Base-by-base conservation (phyloP, 495 filamentous ascomycete genomes). In the Aspergillus coremiiformis region DNA sequence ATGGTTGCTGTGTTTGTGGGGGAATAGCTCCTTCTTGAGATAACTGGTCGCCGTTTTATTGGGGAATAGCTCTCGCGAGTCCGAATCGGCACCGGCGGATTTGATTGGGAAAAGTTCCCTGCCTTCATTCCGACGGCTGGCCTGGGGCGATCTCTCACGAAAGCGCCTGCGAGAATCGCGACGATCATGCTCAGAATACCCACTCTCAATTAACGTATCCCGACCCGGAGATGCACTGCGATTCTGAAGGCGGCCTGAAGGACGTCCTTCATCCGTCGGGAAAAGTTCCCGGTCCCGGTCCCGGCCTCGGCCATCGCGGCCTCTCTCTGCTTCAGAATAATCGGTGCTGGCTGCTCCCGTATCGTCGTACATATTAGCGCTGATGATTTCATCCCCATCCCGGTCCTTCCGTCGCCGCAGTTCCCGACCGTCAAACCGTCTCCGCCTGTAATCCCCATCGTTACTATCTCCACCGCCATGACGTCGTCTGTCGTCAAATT, bases 301-400 rank as follows among this genome's bases (percentile, higher is more conserved):
- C 12, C 63, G 50, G 49, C 62, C 57, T 9, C 65, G 61, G 19
- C 54, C 55, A 52, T 41, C 60, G 33, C 54, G 68, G 49, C 47
- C 64, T 54, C 51, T 66, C 58, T 61, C 66, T 42, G 56, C 51
- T 55, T 67, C 62, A 6, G 62, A 66, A 51, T 60, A 72, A 57
- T 60, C 67, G 26, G 51, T 58, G 6, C 58, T 58, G 15, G 21
- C 44, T 1, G 52, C 24, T 1, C 47, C 29, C 8, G 61, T 49
- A 52, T 94, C 90, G 54, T 90, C 90, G 54, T 94, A 95, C 66
- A 95, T 81, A 51, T 76, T 85, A 20, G 78, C 85, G 56, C 84
- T 81, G 59, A 90, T 88, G 0, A 66, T 65, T 14, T 79, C 73
- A 10, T 75, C 73, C 7, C 60, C 62, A 45, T 77, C 77, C 4